Evolutionary conservation across 2,329 filamentous ascomycete species (phyloP).

Genomic region (Sclerotinia glacialis): DNA sequence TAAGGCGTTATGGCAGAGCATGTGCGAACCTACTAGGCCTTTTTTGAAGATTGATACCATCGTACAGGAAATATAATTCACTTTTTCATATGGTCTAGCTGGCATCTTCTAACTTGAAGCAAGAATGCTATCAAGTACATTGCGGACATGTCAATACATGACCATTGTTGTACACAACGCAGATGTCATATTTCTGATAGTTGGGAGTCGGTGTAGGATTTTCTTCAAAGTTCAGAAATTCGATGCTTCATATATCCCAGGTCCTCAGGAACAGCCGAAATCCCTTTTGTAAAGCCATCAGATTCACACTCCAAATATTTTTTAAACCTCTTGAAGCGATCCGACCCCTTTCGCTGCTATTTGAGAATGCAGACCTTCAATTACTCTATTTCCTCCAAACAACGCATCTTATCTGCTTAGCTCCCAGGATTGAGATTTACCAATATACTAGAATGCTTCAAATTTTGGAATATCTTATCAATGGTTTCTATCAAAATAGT

Average conservation of each 20-base stretch:
- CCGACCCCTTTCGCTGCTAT: background rate
- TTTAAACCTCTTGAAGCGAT: background rate
- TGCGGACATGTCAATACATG: background rate
- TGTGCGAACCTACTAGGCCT: background rate
- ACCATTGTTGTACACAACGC: background rate
- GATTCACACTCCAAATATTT: background rate
- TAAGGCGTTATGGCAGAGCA: conserved; percentile 1
- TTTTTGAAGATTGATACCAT: conserved; percentile 14
- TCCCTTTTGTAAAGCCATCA: background rate
- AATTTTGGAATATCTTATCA: no score
- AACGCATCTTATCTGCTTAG: background rate
- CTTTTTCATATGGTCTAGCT: background rate
- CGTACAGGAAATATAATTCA: background rate
- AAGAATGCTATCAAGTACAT: background rate
- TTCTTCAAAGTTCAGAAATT: background rate
- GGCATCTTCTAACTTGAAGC: background rate
- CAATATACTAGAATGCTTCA: no score
- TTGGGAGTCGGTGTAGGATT: background rate
- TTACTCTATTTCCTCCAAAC: background rate
- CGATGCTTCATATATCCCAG: no score
- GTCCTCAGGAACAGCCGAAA: background rate
- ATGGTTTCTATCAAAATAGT: no score
- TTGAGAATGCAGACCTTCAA: background rate
- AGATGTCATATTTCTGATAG: background rate
- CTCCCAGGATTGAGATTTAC: no score